Evolutionary conservation across 192 early-diverging fungal species (phyloP), one percentile per base, ranked within the genome.

Genomic region (Helicostylum pulchrum): DNA sequence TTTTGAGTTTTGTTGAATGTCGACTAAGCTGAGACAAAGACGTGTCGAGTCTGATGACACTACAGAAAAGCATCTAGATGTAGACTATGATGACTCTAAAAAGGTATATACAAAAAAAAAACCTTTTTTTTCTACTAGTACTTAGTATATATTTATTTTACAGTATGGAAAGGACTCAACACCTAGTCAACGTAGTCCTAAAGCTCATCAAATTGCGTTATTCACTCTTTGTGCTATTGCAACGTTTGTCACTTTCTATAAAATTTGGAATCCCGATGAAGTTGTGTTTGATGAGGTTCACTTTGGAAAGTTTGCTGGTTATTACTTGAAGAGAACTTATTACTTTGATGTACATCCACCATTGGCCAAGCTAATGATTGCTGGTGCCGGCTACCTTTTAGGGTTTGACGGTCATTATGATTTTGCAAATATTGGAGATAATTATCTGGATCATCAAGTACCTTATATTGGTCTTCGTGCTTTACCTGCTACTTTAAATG

Each of bases 261-360:
- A 78, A 67, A 90, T 93, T 46, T 69, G 75, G 55, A 73, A 85
- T 54, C 91, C 91, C 1, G 64, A 77, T 32, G 82, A 91, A 70
- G 91, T 93, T 11, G 91, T 93, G 79, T 71, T 71, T 61, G 70
- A 71, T 17, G 70, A 71, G 21, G 58, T 58, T 7, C 70, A 71
- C 48, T 71, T 71, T 65, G 70, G 70, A 20, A 65, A 65, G 19
- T 71, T 61, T 61, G 62, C 70, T 51, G 83, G 84, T 53, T 83
- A 87, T 76, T 98, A 98, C 64, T 79, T 97, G 59, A 87, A 84
- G 47, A 80, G 90, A 19, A 86, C 85, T 6, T 98, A 90, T 71
- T 98, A 87, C 75, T 95, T 98, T 75, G 96, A 98, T 72, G 94
- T 98, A 0, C 96, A 98, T 68, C 96, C 96, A 36, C 94, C 94